Conservation (phyloP, 2,329 filamentous ascomycete species). For the Amylocarpus encephaloides region DNA sequence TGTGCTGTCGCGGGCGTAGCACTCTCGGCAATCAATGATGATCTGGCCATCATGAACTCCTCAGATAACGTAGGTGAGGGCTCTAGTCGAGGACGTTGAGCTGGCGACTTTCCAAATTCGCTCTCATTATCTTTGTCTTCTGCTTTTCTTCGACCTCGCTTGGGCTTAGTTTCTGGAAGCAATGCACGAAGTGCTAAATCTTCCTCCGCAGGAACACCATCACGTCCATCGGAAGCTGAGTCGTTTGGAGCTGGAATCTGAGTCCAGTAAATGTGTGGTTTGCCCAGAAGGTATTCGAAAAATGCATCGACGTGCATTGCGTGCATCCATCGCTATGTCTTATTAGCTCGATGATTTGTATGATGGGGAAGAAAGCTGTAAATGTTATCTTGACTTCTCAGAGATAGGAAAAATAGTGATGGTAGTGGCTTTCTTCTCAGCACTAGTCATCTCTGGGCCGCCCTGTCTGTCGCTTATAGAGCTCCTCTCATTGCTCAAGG, state of each 20-base stretch:
- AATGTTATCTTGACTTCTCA: not conserved
- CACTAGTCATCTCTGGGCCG: too few relatives aligned
- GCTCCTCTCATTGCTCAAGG: too few relatives aligned
- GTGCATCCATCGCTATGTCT: slow-evolving; percentile 79
- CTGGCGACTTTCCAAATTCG: slow-evolving; percentile 41
- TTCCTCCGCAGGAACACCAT: slow-evolving; percentile 79
- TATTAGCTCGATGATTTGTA: slow-evolving; percentile 14
- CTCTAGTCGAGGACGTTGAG: slow-evolving; percentile 58
- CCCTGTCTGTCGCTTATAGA: too few relatives aligned
- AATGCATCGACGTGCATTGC: slow-evolving; percentile 94
- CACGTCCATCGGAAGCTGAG: slow-evolving; percentile 60
- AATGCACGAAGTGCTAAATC: slow-evolving; percentile 82
- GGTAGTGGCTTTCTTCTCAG: too few relatives aligned
- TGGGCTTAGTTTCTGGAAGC: slow-evolving; percentile 67
- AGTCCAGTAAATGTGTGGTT: slow-evolving; percentile 72
- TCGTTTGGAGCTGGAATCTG: slow-evolving; percentile 62
- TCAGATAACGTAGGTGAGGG: slow-evolving; percentile 40
- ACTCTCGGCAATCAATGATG: slow-evolving; percentile 32
- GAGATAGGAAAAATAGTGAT: not conserved
- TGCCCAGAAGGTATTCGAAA: slow-evolving; percentile 80
- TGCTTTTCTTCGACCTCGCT: slow-evolving; percentile 55
- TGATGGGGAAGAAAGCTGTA: not conserved
- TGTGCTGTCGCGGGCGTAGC: slow-evolving; percentile 37
- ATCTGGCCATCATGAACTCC: slow-evolving; percentile 30
- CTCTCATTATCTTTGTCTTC: slow-evolving; percentile 51